phyloP scores from a whole-genome alignment of 805 yeast genomes.

The Schwanniomyces sp. region DNA sequence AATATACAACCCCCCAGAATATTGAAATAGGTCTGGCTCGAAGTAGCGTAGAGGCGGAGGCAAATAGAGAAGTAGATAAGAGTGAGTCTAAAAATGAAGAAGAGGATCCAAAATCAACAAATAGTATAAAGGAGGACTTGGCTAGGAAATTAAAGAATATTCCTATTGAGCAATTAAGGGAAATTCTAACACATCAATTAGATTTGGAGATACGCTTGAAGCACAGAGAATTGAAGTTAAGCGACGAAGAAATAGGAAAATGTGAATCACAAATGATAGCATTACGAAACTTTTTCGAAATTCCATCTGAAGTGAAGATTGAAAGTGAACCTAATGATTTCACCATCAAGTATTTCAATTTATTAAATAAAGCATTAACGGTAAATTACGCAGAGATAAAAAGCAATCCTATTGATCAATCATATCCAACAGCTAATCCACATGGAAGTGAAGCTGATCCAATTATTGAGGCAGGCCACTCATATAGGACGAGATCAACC shows the following conservation, averaged over 20 bases:
- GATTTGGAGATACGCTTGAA: slow-evolving; percentile 61
- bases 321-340: slow-evolving; percentile 46
- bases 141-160: slow-evolving; percentile 12
- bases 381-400: slow-evolving; percentile 26
- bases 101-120: neutral
- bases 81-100: neutral
- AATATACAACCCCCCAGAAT: neutral
- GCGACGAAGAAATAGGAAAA: slow-evolving; percentile 55
- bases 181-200: slow-evolving; percentile 44
- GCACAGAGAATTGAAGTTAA: slow-evolving; percentile 52
- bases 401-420: neutral
- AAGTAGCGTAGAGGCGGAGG: neutral
- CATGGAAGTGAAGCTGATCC: slow-evolving; percentile 3
- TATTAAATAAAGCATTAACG: slow-evolving; percentile 33
- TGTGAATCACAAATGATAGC: slow-evolving; percentile 59
- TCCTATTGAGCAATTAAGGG: slow-evolving; percentile 27
- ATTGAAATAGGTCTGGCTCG: neutral
- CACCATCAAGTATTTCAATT: slow-evolving; percentile 40
- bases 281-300: slow-evolving; percentile 45
- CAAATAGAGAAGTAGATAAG: neutral
- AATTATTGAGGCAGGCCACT: slow-evolving; percentile 14
- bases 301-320: slow-evolving; percentile 38
- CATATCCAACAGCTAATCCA: neutral
- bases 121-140: slow-evolving; percentile 6
- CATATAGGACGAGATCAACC: slow-evolving; percentile 50